A percentile compares a stretch with the other conserved stretches of the same genome.
These are phyloP conservation scores for Nannizzia gypsea DNA, from an alignment of 2,329 filamentous ascomycete species.

Conservation along the genomic window DNA sequence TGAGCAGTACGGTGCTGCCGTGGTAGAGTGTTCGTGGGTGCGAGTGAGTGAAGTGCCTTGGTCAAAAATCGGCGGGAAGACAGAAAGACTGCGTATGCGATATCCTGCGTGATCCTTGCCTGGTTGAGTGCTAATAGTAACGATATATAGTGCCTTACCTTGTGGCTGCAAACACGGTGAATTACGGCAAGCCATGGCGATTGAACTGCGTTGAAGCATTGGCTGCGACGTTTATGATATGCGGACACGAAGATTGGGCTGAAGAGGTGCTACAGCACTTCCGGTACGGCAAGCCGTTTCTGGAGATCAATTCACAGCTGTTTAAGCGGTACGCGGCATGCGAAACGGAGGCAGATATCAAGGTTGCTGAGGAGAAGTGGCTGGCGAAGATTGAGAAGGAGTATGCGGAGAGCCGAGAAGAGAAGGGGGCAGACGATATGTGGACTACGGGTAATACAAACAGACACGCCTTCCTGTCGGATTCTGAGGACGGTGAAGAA, in stretches of 20 bases:
- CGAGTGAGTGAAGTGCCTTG: slow-evolving; percentile 84
- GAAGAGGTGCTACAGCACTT: slow-evolving; percentile 72
- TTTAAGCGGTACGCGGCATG: slow-evolving; percentile 78
- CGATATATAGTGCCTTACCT: slow-evolving; percentile 63
- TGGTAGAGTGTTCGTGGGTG: slow-evolving; percentile 97
- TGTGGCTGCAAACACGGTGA: slow-evolving; percentile 90
- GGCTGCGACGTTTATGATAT: slow-evolving; percentile 86
- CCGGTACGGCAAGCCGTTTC: slow-evolving; percentile 73
- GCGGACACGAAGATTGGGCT: slow-evolving; percentile 84
- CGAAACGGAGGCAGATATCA: slow-evolving; percentile 66
- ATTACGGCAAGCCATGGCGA: slow-evolving; percentile 91
- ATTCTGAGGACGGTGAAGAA: slow-evolving; percentile 35
- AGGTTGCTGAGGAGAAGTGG: slow-evolving; percentile 77
- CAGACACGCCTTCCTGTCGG: slow-evolving; percentile 40
- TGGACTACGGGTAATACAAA: slow-evolving; percentile 93
- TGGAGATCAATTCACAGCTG: slow-evolving; percentile 78
- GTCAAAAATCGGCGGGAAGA: slow-evolving; percentile 81
- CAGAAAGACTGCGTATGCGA: slow-evolving; percentile 57
- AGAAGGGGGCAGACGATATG: slow-evolving; percentile 51
- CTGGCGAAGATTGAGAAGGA: slow-evolving; percentile 80
- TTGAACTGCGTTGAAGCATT: slow-evolving; percentile 93
- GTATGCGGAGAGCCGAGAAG: slow-evolving; percentile 65
- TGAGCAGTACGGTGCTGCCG: slow-evolving; percentile 81
- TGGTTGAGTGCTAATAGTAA: neutral
- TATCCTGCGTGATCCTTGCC: neutral